These are phyloP conservation scores for Amaranthus palmeri DNA, from an alignment of 148 eudicot genomes.

Conservation along the genomic window DNA sequence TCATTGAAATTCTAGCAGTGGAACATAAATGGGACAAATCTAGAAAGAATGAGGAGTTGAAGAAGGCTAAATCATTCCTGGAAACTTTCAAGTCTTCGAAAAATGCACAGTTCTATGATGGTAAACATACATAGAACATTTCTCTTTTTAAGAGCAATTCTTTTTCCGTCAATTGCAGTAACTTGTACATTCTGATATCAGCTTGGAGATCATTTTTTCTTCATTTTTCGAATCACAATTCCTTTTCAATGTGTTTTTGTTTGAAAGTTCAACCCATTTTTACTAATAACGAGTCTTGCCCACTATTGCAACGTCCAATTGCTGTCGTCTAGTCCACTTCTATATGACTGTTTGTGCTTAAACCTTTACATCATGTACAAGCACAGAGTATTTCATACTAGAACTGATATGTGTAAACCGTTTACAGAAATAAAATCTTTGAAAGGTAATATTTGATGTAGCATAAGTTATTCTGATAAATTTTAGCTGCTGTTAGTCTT, in stretches of 20 bases:
- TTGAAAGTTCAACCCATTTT: background rate
- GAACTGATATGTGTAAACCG: no score
- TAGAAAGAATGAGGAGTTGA: constrained; percentile 59
- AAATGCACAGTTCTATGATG: constrained; percentile 92
- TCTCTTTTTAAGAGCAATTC: no score
- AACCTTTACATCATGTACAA: no score
- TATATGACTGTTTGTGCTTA: no score
- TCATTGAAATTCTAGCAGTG: constrained; percentile 66
- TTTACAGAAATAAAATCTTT: no score
- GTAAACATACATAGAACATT: constrained; percentile 78
- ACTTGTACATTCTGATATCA: background rate
- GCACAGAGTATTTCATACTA: no score
- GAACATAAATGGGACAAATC: constrained; percentile 89
- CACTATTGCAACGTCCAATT: no score
- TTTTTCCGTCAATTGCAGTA: background rate
- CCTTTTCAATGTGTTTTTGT: background rate
- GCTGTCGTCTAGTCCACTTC: no score
- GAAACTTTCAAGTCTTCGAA: constrained; percentile 88
- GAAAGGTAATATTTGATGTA: no score
- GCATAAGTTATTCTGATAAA: no score
- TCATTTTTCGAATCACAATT: background rate
- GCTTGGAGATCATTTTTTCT: constrained; percentile 6
- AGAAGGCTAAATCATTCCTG: constrained; percentile 53
- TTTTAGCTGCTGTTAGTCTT: no score
- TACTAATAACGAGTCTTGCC: background rate